Percentiles rank a stretch among this genome's conserved stretches.
Evolutionary conservation across 345 rosid species (phyloP).

Genomic region (Cardamine occulta): DNA sequence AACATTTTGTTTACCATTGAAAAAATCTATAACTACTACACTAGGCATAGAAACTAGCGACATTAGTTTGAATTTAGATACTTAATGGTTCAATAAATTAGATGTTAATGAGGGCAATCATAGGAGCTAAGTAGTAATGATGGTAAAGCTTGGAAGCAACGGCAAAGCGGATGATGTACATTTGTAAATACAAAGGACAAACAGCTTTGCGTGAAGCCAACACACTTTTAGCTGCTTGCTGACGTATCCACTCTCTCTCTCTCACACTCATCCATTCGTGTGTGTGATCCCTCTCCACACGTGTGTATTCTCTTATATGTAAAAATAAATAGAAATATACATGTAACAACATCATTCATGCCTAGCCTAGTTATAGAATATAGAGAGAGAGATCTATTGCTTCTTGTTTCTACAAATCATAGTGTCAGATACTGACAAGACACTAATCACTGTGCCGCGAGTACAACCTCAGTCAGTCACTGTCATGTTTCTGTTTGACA

Average conservation of each 20-base stretch:
- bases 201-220: constrained; percentile 42
- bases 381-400: constrained; percentile 12
- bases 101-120: neutral
- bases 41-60: neutral
- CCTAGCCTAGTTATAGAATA: neutral
- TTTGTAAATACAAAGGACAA: constrained; percentile 25
- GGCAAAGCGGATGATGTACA: constrained; percentile 21
- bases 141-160: constrained; percentile 41
- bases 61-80: neutral
- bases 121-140: neutral
- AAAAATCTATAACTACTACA: neutral
- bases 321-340: neutral
- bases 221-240: constrained; percentile 16
- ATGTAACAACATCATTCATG: neutral
- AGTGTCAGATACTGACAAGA: constrained; percentile 33
- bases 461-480: constrained; percentile 42
- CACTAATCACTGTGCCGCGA: constrained; percentile 43
- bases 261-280: constrained; percentile 20
- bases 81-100: neutral
- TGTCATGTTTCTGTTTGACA: constrained; percentile 36
- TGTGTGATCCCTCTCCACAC: constrained; percentile 7
- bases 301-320: neutral
- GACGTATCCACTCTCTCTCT: constrained; percentile 29
- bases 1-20: neutral
- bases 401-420: constrained; percentile 18